phyloP scores from a whole-genome alignment of 371 early-diverging fungal species.

The Vairimorpha apis region DNA sequence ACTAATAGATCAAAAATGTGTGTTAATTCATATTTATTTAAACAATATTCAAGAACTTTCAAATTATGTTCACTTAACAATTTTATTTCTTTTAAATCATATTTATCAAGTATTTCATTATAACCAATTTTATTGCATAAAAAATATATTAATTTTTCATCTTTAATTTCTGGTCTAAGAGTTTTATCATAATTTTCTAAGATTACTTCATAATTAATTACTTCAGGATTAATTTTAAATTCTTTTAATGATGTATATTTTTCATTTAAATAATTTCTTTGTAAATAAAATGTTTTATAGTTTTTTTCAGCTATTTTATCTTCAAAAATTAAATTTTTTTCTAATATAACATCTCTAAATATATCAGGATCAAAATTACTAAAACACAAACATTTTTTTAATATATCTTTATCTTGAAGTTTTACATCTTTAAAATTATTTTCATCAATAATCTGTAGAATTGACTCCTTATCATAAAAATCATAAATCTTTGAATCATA shows the following conservation, averaged over 20 bases:
- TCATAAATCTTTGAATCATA: neutral
- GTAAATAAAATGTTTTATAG: too few relatives aligned
- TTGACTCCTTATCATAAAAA: conserved; percentile 12
- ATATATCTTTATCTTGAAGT: conserved; percentile 3
- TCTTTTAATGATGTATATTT: too few relatives aligned
- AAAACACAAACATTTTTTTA: conserved; percentile 21
- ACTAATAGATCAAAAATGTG: conserved; percentile 9
- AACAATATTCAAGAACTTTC: conserved; percentile 3
- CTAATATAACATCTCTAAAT: conserved; percentile 17
- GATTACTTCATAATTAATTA: too few relatives aligned
- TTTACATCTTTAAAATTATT: neutral
- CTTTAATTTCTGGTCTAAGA: too few relatives aligned
- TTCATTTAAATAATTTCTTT: too few relatives aligned
- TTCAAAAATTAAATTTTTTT: too few relatives aligned
- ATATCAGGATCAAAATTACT: conserved; percentile 8
- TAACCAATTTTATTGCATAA: neutral
- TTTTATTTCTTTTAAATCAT: neutral
- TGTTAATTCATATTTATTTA: neutral
- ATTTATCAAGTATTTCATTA: neutral
- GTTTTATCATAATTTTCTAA: too few relatives aligned
- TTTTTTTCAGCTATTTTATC: too few relatives aligned
- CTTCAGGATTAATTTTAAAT: too few relatives aligned
- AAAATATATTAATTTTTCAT: too few relatives aligned
- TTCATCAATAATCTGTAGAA: conserved; percentile 3
- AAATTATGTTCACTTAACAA: neutral